phyloP scores from a whole-genome alignment of 2,329 filamentous ascomycete species.

The Magnaporthiopsis incrustans region DNA sequence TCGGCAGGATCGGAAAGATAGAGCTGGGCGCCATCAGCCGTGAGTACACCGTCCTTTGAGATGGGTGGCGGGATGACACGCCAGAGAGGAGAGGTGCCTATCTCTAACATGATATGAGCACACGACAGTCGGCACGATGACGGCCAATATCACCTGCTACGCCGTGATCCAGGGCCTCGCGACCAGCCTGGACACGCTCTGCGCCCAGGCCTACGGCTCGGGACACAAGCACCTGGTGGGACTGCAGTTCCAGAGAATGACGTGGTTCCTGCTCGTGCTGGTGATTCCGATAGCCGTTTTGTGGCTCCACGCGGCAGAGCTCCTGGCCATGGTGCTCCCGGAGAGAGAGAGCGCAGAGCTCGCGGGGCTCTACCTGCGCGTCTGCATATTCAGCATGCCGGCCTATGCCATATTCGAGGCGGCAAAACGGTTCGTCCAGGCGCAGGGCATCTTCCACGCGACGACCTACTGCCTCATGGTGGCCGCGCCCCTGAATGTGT shows the following conservation, averaged over 20 bases:
- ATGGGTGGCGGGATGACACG: not conserved
- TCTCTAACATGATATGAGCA: not conserved
- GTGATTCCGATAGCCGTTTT: slow-evolving; percentile 62
- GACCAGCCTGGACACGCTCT: slow-evolving; percentile 86
- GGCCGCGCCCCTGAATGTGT: slow-evolving; percentile 66
- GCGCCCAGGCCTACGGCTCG: slow-evolving; percentile 87
- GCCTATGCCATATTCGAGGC: slow-evolving; percentile 70
- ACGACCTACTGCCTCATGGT: slow-evolving; percentile 70
- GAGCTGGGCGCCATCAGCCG: slow-evolving; percentile 58
- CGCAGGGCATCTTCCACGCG: slow-evolving; percentile 74
- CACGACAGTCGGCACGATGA: slow-evolving; percentile 59
- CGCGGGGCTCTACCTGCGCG: slow-evolving; percentile 65
- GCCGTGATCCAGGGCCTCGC: slow-evolving; percentile 77
- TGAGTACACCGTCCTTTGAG: slow-evolving; percentile 17
- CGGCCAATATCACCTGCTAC: slow-evolving; percentile 69
- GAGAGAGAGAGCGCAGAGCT: slow-evolving; percentile 62
- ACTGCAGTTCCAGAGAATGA: slow-evolving; percentile 72
- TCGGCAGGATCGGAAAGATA: slow-evolving; percentile 65
- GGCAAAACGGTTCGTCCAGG: slow-evolving; percentile 73
- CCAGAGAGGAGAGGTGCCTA: not conserved
- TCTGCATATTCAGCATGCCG: slow-evolving; percentile 63
- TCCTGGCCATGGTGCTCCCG: slow-evolving; percentile 53
- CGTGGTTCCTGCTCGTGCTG: slow-evolving; percentile 59
- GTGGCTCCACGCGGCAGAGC: slow-evolving; percentile 60
- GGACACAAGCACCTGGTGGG: slow-evolving; percentile 85